Base-by-base conservation (phyloP, 1,139 yeast species). In the Pichia inconspicua region DNA sequence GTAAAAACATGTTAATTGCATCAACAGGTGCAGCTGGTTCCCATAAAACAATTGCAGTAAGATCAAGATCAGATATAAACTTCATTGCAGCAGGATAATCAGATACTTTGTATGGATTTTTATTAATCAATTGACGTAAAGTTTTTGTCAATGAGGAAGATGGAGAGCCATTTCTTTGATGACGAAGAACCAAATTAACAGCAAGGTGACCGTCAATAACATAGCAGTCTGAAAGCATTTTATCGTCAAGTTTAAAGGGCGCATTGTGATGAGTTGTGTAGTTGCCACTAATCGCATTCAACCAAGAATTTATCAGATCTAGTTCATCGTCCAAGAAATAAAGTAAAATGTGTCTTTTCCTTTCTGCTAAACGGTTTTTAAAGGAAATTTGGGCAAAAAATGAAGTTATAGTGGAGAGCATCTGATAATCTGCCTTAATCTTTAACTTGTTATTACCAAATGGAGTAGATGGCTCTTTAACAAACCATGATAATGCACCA, bases 401-500 rank as follows among this genome's bases (percentile, higher is more conserved):
- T 7, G 57, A 54, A 7, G 80, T 78, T 17, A 82, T 73, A 30
- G 76, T 78, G 42, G 71, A 68, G 56, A 90, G 69, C 45, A 83
- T 66, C 7, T 75, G 71, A 56, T 76, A 73, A 59, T 89, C 96
- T 3, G 89, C 79, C 55, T 80, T 80, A 43, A 83, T 79, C 61
- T 82, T 81, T 55, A 87, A 67, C 42, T 77, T 72, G 62, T 90
- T 88, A 12, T 90, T 84, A 1, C 97, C 97, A 67, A 75, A 89
- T 10, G 98, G 96, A 71, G 84, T 84, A 17, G 75, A 71, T 3
- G 79, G 72, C 25, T 77, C 71, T 47, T 71, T 75, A 37, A 73
- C 73, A 65, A 89, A 92, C 96, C 97, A 90, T 5, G 84, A 72
- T 46, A 92, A 71, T 0, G 84, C 77, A 14, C 89, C 90, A 49